phyloP scores from a whole-genome alignment of 83 land plant species.

The Thuja plicata region DNA sequence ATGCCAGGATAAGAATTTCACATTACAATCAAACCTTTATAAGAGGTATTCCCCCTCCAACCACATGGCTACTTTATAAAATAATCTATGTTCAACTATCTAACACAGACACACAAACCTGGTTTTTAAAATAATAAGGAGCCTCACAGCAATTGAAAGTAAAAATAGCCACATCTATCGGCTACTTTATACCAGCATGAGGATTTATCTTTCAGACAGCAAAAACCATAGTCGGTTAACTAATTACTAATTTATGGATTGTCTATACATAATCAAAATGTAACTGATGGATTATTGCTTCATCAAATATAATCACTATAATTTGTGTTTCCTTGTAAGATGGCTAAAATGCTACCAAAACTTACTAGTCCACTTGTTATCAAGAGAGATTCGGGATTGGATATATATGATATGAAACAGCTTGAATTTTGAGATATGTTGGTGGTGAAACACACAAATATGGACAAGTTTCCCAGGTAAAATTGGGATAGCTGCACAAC shows the following conservation, averaged over 20 bases:
- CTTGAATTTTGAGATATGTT: neutral
- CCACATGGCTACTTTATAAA: too few species aligned
- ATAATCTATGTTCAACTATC: too few species aligned
- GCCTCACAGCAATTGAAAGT: neutral
- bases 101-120: too few species aligned
- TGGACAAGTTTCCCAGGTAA: neutral
- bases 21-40: too few species aligned
- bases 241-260: neutral
- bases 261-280: neutral
- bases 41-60: too few species aligned
- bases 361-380: neutral
- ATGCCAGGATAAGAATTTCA: too few species aligned
- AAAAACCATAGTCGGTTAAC: neutral
- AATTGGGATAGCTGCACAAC: neutral
- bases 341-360: neutral
- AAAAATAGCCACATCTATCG: neutral
- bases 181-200: neutral
- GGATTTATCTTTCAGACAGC: neutral
- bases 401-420: neutral
- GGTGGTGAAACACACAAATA: neutral
- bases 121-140: too few species aligned
- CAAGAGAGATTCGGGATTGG: neutral
- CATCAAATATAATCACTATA: neutral
- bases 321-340: neutral
- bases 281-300: neutral